phyloP scores from a whole-genome alignment of 2,329 filamentous ascomycete species.

The Atkinsonella hypoxylon region DNA sequence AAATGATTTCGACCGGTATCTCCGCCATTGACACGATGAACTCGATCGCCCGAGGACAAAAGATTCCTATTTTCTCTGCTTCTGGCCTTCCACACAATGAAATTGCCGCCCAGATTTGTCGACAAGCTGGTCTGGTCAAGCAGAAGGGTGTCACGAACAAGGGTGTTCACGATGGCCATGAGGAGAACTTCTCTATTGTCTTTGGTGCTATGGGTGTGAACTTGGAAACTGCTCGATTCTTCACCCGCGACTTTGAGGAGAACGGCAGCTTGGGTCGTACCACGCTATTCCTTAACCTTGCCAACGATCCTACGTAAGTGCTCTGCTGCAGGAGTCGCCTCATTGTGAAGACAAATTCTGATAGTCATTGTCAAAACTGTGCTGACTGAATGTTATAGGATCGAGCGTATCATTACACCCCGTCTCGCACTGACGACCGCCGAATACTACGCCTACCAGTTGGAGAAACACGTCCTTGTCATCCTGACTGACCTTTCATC shows the following conservation, averaged over 20 bases:
- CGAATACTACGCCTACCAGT: conserved; percentile 99
- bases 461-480: conserved; percentile 98
- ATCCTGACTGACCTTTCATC: conserved; percentile 96
- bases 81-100: conserved; percentile 98
- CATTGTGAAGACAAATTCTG: too few relatives aligned
- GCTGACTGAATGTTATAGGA: conserved; percentile 39
- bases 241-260: conserved; percentile 97
- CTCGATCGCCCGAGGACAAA: conserved; percentile 94
- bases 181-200: conserved; percentile 99
- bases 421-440: conserved; percentile 95
- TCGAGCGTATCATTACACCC: conserved; percentile 99
- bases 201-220: conserved; percentile 99
- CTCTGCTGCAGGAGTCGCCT: not conserved
- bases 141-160: conserved; percentile 71
- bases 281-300: conserved; percentile 96
- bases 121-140: conserved; percentile 88
- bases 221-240: conserved; percentile 96
- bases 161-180: conserved; percentile 89
- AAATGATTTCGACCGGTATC: conserved; percentile 99
- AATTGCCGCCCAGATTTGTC: conserved; percentile 96
- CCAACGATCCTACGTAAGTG: conserved; percentile 94
- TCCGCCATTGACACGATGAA: conserved; percentile 98
- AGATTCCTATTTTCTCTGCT: conserved; percentile 98
- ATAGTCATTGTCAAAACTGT: not conserved
- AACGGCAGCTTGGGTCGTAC: conserved; percentile 97